These are phyloP conservation scores for Akanthomyces muscarius DNA, from an alignment of 2,329 filamentous ascomycete genomes.

Conservation along the genomic window DNA sequence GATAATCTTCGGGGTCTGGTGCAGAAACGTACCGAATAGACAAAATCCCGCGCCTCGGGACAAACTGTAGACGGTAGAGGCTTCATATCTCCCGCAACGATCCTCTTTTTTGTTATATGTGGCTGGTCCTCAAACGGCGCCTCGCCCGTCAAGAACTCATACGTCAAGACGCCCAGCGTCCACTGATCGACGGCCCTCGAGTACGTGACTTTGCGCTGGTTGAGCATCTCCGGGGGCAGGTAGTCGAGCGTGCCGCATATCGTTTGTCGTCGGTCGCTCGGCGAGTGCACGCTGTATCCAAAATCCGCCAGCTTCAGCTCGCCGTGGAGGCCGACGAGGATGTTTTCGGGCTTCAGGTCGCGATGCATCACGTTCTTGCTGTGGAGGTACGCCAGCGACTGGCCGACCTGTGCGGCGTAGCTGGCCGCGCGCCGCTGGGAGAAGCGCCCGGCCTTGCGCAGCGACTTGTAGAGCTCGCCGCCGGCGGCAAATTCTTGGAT, in stretches of 20 bases:
- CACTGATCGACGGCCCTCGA: slow-evolving; percentile 23
- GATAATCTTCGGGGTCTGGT: background rate
- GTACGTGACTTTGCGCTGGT: slow-evolving; percentile 16
- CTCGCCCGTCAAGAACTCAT: slow-evolving; percentile 25
- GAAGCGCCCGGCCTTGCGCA: slow-evolving; percentile 73
- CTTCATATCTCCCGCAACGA: slow-evolving; percentile 23
- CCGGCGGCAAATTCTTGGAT: slow-evolving; percentile 83
- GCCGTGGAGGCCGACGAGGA: slow-evolving; percentile 29
- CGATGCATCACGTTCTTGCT: slow-evolving; percentile 89
- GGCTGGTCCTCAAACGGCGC: slow-evolving; percentile 25
- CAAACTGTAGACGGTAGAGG: slow-evolving; percentile 20
- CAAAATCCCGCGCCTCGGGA: slow-evolving; percentile 22
- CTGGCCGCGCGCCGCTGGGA: slow-evolving; percentile 81
- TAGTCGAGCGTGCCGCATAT: slow-evolving; percentile 29
- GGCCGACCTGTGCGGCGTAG: slow-evolving; percentile 85
- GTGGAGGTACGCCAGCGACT: slow-evolving; percentile 78
- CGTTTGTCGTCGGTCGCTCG: slow-evolving; percentile 23
- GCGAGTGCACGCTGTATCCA: slow-evolving; percentile 28
- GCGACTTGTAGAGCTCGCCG: slow-evolving; percentile 83
- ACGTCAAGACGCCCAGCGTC: slow-evolving; percentile 25
- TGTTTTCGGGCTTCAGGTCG: slow-evolving; percentile 61
- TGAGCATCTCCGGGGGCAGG: slow-evolving; percentile 28
- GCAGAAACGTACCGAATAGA: slow-evolving; percentile 19
- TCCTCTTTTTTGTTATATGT: slow-evolving; percentile 22
- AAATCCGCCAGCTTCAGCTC: slow-evolving; percentile 30